Evolutionary conservation across 2,329 filamentous ascomycete genomes (phyloP).

Genomic region (Neobulgaria alba): DNA sequence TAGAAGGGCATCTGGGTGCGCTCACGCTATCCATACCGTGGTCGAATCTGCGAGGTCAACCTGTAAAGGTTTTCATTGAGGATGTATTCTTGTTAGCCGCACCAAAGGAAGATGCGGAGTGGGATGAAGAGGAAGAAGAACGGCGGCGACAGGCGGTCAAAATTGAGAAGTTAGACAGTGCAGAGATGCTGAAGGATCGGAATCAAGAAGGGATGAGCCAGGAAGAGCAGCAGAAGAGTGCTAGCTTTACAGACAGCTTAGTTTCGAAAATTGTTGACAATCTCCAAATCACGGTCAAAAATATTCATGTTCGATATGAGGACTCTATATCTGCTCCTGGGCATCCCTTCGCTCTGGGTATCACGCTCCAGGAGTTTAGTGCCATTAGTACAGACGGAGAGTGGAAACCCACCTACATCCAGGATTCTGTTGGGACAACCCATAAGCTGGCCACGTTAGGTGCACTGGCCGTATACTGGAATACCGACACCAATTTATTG

Average conservation of each 20-base stretch:
- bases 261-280: slow-evolving; percentile 98
- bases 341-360: slow-evolving; percentile 85
- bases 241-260: slow-evolving; percentile 93
- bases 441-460: slow-evolving; percentile 91
- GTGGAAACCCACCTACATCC: slow-evolving; percentile 94
- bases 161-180: slow-evolving; percentile 97
- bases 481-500: slow-evolving; percentile 81
- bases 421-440: slow-evolving; percentile 71
- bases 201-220: slow-evolving; percentile 87
- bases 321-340: slow-evolving; percentile 92
- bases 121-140: slow-evolving; percentile 88
- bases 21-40: slow-evolving; percentile 92
- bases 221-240: slow-evolving; percentile 94
- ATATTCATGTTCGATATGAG: slow-evolving; percentile 97
- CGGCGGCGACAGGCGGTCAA: slow-evolving; percentile 82
- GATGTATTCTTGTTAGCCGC: slow-evolving; percentile 94
- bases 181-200: slow-evolving; percentile 85
- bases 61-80: slow-evolving; percentile 90
- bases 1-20: slow-evolving; percentile 87
- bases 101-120: slow-evolving; percentile 89
- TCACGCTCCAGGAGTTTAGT: slow-evolving; percentile 93
- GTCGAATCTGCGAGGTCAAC: slow-evolving; percentile 92
- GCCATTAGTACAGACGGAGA: slow-evolving; percentile 91
- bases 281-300: slow-evolving; percentile 93
- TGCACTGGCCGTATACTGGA: slow-evolving; percentile 93